A percentile compares a stretch with the other conserved stretches of the same genome.
These are phyloP conservation scores for Serpula lacrymans DNA, from an alignment of 768 basidiomycete genomes.

Conservation along the genomic window DNA sequence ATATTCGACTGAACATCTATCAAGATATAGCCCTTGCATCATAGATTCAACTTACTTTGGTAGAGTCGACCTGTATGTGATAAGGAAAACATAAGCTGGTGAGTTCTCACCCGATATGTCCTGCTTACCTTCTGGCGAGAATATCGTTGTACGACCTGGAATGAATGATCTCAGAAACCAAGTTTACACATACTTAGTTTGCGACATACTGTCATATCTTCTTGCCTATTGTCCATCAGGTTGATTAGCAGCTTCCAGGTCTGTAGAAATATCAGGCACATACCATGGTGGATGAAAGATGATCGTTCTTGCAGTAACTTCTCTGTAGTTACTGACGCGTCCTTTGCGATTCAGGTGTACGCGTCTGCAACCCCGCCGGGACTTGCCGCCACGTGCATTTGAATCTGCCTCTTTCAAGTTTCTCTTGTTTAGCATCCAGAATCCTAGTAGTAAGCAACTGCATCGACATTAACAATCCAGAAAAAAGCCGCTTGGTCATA, in stretches of 20 bases:
- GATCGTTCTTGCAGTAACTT: background rate
- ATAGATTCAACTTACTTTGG: slow-evolving; percentile 65
- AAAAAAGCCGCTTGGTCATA: no score
- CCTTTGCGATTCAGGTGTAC: slow-evolving; percentile 11
- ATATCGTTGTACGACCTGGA: slow-evolving; percentile 93
- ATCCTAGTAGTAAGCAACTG: no score
- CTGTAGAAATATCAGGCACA: slow-evolving; percentile 9
- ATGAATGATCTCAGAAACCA: slow-evolving; percentile 20
- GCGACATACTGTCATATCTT: slow-evolving; percentile 89
- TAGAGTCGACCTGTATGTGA: slow-evolving; percentile 84
- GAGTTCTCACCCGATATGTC: no score
- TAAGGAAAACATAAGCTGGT: slow-evolving; percentile 4
- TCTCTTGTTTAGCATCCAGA: no score
- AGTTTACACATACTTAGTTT: slow-evolving; percentile 4
- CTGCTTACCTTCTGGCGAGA: slow-evolving; percentile 94
- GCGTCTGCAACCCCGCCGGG: no score
- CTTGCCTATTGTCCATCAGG: slow-evolving; percentile 52
- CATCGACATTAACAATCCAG: no score
- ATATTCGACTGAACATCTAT: slow-evolving; percentile 78
- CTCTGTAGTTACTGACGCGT: slow-evolving; percentile 20
- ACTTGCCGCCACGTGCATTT: no score
- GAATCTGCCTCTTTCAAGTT: no score
- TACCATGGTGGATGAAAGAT: slow-evolving; percentile 44
- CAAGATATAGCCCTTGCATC: slow-evolving; percentile 1
- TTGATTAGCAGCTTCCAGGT: background rate